A percentile compares a stretch with the other conserved stretches of the same genome.
Conservation (phyloP, 257 asterid genomes). For the Solanum virginianum region DNA sequence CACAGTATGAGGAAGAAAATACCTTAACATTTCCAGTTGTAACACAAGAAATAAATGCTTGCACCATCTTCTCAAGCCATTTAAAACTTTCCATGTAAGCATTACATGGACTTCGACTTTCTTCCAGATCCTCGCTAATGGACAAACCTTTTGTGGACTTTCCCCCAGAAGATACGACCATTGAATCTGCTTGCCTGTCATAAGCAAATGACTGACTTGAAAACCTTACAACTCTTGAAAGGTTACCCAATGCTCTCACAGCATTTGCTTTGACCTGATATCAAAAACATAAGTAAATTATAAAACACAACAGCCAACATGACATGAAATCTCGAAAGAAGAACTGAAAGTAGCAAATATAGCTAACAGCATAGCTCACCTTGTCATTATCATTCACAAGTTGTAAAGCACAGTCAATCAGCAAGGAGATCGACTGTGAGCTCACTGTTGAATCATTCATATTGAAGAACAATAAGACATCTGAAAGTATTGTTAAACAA, state of each 20-base stretch:
- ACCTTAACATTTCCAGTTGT: slow-evolving; percentile 96
- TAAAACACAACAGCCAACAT: neutral
- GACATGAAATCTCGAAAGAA: neutral
- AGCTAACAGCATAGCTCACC: slow-evolving; percentile 26
- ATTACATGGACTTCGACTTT: slow-evolving; percentile 18
- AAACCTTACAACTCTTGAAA: slow-evolving; percentile 56
- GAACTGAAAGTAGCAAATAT: neutral
- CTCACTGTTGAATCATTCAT: slow-evolving; percentile 36
- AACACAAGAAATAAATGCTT: slow-evolving; percentile 86
- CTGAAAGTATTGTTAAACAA: slow-evolving; percentile 3
- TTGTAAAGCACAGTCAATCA: slow-evolving; percentile 57
- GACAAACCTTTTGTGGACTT: slow-evolving; percentile 8
- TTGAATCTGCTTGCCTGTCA: slow-evolving; percentile 14
- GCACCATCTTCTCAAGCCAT: slow-evolving; percentile 83
- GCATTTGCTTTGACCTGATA: slow-evolving; percentile 90
- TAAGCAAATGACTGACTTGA: slow-evolving; percentile 16
- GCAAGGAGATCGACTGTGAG: slow-evolving; percentile 36
- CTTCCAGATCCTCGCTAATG: slow-evolving; percentile 11
- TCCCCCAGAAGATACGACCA: slow-evolving; percentile 5
- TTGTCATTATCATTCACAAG: slow-evolving; percentile 84
- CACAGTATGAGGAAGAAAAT: neutral
- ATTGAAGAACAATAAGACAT: slow-evolving; percentile 12
- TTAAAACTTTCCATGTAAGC: slow-evolving; percentile 23
- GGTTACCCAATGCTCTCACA: slow-evolving; percentile 90
- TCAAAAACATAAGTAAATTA: neutral